Evolutionary conservation across 2,329 filamentous ascomycete genomes (phyloP).

Genomic region (Alternaria sp.): DNA sequence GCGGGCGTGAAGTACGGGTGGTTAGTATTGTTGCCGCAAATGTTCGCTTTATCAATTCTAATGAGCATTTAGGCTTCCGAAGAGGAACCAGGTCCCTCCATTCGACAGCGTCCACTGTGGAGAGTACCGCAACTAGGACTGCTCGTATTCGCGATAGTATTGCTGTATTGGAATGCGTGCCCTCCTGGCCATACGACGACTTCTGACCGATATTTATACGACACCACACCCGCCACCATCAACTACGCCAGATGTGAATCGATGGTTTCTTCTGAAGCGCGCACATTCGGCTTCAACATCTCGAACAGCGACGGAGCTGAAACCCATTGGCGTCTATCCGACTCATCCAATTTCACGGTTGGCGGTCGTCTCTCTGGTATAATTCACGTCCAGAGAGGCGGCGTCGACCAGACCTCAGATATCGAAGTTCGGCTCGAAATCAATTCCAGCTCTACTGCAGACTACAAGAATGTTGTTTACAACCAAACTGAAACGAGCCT

Average conservation of each 20-base stretch:
- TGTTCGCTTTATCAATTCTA: background rate
- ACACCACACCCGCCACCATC: background rate
- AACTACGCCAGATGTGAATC: background rate
- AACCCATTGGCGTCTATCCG: background rate
- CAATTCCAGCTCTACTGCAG: background rate
- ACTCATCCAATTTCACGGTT: background rate
- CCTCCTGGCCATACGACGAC: background rate
- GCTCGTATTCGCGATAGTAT: background rate
- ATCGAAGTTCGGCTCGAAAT: background rate
- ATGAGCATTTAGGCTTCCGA: background rate
- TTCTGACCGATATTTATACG: background rate
- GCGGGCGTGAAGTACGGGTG: background rate
- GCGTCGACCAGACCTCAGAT: background rate
- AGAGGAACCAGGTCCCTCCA: background rate
- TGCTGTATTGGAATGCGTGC: background rate
- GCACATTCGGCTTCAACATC: background rate
- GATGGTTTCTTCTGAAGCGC: background rate
- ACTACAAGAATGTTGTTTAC: background rate
- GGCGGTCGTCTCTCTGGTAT: background rate
- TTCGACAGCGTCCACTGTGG: background rate
- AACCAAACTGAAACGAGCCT: background rate
- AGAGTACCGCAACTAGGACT: background rate
- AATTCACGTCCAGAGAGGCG: background rate
- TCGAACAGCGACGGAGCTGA: background rate
- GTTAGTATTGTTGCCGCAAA: background rate